Evolutionary conservation across 441 rosid species (phyloP), one percentile per base, ranked within the genome.

Genomic region (Pelargonium myrrhifolium): DNA sequence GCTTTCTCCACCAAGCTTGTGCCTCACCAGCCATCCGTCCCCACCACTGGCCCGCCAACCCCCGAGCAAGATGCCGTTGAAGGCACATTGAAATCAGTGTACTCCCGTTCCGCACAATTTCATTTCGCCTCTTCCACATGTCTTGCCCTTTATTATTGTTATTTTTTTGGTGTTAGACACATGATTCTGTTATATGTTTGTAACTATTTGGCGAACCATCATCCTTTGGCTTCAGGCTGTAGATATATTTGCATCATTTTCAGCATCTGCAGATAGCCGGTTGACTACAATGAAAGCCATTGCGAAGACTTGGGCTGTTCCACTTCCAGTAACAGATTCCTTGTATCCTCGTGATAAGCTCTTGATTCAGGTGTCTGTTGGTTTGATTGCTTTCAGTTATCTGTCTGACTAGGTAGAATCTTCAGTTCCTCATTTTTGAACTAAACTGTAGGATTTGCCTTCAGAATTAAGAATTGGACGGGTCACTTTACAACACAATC

Each of bases 171-270:
- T 20, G 26, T 18, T 26, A 9, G 15, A 26, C 40, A 58, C 12
- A 14, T 31, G 42, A 45, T 69, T 9, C 31, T 55, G 55, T 45
- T 67, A 18, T 31, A 20, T 42, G 53, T 65, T 2, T 56, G 12
- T 42, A 14, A 56, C 21, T 49, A 60, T 69, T 47, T 70, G 9
- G 72, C 9, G 62, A 62, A 24, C 24, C 59, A 4, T 15, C 72
- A 35, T 71, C 39, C 74, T 74, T 18, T 80, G 66, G 40, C 77
- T 66, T 73, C 83, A 95, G 97, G 97, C 96, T 65, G 81, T 83
- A 62, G 99, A 92, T 71, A 78, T 92, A 74, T 95, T 95, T 82
- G 85, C 87, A 62, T 79, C 90, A 11, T 89, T 81, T 76, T 79
- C 80, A 24, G 69, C 81, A 35, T 86, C 90, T 49, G 68, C 67